Evolutionary conservation across 106 monocot species (phyloP).

Genomic region (Phalaenopsis aphrodite): DNA sequence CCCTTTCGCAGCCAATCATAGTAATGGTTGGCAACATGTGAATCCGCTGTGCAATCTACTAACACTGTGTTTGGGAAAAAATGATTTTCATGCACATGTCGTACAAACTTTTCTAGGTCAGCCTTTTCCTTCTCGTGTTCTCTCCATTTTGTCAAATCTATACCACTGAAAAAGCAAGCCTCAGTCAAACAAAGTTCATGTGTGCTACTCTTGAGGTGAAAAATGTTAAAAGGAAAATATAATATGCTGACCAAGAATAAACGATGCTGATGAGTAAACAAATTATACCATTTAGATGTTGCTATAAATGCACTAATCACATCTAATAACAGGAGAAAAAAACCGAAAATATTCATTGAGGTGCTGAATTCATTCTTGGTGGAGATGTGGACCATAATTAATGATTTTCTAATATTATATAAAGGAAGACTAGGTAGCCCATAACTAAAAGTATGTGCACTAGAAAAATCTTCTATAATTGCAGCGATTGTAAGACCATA

Average conservation of each 20-base stretch:
- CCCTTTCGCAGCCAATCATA: constrained; percentile 89
- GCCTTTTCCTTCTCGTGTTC: constrained; percentile 52
- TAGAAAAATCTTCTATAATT: not conserved
- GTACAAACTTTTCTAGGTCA: constrained; percentile 60
- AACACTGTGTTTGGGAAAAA: constrained; percentile 90
- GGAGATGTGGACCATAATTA: not conserved
- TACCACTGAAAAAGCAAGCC: constrained; percentile 47
- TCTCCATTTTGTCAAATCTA: constrained; percentile 78
- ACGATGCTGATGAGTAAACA: not conserved
- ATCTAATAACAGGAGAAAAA: not conserved
- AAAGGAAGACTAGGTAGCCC: not conserved
- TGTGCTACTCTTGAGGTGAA: not conserved
- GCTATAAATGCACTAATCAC: not conserved
- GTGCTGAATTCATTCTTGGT: too few species aligned
- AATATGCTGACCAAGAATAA: not conserved
- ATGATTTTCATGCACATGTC: constrained; percentile 74
- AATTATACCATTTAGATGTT: not conserved
- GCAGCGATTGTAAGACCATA: not conserved
- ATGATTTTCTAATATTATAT: not conserved
- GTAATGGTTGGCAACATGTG: constrained; percentile 71
- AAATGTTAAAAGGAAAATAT: not conserved
- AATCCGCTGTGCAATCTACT: constrained; percentile 93
- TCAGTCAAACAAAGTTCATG: not conserved
- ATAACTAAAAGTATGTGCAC: not conserved
- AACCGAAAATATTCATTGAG: too few species aligned